phyloP scores from a whole-genome alignment of 169 alveolate genomes.

The Hepatocystis sp. region DNA sequence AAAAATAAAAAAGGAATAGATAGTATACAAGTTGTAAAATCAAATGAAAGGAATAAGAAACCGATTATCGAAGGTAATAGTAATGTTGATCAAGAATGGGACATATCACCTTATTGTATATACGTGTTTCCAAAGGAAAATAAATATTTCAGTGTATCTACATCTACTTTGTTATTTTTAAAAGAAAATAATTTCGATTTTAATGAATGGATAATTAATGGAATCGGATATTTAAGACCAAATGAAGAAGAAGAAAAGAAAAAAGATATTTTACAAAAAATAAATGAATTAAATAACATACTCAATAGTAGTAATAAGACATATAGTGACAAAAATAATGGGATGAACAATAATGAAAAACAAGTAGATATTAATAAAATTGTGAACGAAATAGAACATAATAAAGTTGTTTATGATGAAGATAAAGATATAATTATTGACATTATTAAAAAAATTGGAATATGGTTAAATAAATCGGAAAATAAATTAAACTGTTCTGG shows the following conservation, averaged over 20 bases:
- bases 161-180: slow-evolving; percentile 85
- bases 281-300: slow-evolving; percentile 74
- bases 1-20: slow-evolving; percentile 16
- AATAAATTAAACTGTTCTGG: neutral
- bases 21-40: slow-evolving; percentile 13
- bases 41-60: slow-evolving; percentile 9
- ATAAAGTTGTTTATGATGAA: slow-evolving; percentile 80
- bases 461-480: slow-evolving; percentile 21
- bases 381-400: slow-evolving; percentile 54
- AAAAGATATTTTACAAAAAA: slow-evolving; percentile 72
- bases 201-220: slow-evolving; percentile 88
- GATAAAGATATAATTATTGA: slow-evolving; percentile 81
- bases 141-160: slow-evolving; percentile 84
- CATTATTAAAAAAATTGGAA: slow-evolving; percentile 72
- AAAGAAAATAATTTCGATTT: slow-evolving; percentile 90
- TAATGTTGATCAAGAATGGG: slow-evolving; percentile 84
- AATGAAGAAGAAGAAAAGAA: slow-evolving; percentile 83
- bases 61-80: neutral
- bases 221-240: slow-evolving; percentile 87
- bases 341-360: slow-evolving; percentile 5
- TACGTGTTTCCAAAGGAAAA: slow-evolving; percentile 86
- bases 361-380: slow-evolving; percentile 55
- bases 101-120: slow-evolving; percentile 87
- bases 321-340: neutral
- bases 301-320: slow-evolving; percentile 38